These are phyloP conservation scores for Blastobotrys persicus DNA, from an alignment of 1,139 yeast species.

Conservation along the genomic window DNA sequence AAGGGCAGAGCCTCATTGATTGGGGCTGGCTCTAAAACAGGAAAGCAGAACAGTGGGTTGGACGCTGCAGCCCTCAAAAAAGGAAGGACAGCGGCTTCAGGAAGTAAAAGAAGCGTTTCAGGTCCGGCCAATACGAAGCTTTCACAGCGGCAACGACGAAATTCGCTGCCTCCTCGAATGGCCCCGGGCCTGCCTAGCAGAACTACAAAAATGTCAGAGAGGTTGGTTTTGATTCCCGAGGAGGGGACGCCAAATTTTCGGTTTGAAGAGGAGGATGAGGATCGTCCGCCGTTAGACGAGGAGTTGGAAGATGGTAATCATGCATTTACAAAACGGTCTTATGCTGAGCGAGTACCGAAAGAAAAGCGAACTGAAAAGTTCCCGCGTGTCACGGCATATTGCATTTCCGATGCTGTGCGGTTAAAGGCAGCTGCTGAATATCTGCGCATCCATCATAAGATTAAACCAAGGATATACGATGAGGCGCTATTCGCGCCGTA, in stretches of 20 bases:
- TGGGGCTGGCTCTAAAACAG: background rate
- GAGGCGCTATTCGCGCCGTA: constrained; percentile 91
- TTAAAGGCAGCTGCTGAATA: constrained; percentile 62
- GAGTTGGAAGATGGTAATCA: constrained; percentile 22
- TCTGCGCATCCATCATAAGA: constrained; percentile 67
- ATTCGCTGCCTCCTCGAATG: constrained; percentile 12
- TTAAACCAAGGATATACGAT: constrained; percentile 81
- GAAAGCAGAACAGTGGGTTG: background rate
- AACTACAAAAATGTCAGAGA: constrained; percentile 82
- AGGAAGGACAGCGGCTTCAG: background rate
- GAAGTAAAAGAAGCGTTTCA: background rate
- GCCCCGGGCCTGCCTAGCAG: constrained; percentile 59
- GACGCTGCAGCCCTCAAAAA: background rate
- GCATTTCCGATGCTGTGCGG: constrained; percentile 79
- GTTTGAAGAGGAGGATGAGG: constrained; percentile 27
- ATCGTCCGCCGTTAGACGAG: constrained; percentile 24
- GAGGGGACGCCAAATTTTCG: constrained; percentile 35
- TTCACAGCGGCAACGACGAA: constrained; percentile 1
- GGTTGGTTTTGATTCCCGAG: constrained; percentile 82
- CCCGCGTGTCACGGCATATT: constrained; percentile 86
- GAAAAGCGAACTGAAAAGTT: constrained; percentile 66
- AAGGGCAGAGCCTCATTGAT: background rate
- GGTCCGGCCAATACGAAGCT: background rate
- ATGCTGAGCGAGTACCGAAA: constrained; percentile 69
- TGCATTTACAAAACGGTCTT: constrained; percentile 45